These are phyloP conservation scores for Elsinoe batatas DNA, from an alignment of 2,329 filamentous ascomycete species.

Conservation along the genomic window DNA sequence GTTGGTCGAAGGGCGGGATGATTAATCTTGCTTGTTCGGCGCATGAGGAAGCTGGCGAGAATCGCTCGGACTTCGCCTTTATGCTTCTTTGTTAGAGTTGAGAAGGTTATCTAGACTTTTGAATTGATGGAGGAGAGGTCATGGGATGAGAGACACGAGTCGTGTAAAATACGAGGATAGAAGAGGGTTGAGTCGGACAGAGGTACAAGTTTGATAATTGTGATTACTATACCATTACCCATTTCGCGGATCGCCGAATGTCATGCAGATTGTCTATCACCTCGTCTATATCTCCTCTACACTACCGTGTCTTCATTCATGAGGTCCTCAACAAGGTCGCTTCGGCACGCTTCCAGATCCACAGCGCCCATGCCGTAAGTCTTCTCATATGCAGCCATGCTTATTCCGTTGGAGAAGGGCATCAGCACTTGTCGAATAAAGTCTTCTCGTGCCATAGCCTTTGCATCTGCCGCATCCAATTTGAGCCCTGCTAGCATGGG, in stretches of 20 bases:
- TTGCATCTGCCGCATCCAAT: conserved; percentile 47
- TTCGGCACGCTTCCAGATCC: conserved; percentile 53
- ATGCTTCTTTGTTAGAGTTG: too few species aligned
- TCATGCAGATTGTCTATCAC: conserved; percentile 1
- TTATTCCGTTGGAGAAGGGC: conserved; percentile 84
- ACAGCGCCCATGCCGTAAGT: conserved; percentile 73
- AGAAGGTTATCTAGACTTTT: conserved; percentile 2
- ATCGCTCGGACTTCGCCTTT: conserved; percentile 4
- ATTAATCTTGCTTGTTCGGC: neutral
- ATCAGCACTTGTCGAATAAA: conserved; percentile 68
- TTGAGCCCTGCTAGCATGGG: conserved; percentile 42
- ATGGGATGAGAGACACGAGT: neutral
- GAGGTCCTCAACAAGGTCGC: conserved; percentile 24
- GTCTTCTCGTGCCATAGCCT: conserved; percentile 46
- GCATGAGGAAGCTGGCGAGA: neutral
- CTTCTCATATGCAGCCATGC: conserved; percentile 86
- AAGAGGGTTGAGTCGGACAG: too few species aligned
- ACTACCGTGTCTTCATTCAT: conserved; percentile 41
- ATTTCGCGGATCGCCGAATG: neutral
- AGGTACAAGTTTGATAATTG: too few species aligned
- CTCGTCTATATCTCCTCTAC: conserved; percentile 1
- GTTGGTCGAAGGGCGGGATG: neutral
- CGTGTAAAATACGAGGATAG: neutral
- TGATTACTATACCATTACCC: neutral
- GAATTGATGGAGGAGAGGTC: neutral